Base-by-base conservation (phyloP, 208 protist species). In the Naegleria lovaniensis region DNA sequence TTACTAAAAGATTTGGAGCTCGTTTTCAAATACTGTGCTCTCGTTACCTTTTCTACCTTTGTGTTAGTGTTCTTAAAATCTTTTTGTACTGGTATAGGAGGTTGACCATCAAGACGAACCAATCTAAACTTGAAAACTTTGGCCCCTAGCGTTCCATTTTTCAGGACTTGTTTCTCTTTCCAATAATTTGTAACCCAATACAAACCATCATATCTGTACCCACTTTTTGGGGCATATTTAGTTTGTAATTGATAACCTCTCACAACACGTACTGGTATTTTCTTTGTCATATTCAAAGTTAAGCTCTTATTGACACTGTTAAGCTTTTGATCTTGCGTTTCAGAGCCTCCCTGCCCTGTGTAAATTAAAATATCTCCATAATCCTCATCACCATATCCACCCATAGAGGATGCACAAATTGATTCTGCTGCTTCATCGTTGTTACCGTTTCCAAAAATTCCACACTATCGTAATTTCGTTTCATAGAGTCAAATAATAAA, bases 101-200 rank as follows among this genome's bases (percentile, higher is more conserved):
- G 67, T 87, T 87, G 84, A 55, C 29, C 29, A 29, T 11, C 5
- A 6, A 87, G 25, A 15, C 84, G 43, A 11, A 87, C 84, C 29
- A 87, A 36, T 87, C 84, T 48, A 13, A 87, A 87, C 33, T 52
- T 87, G 33, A 55, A 55, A 2, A 87, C 40, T 19, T 25, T 48
- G 2, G 83, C 83, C 4, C 55, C 55, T 15, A 22, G 11, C 55
- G 4, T 67, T 84, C 38, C 38, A 84, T 84, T 41, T 16, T 1
- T 0, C 0, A 84, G 29, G 0, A 33, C 33, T 85, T 85, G 29
- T 0, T 29, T 40, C 25, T 85, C 83, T 48, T 25, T 48, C 83
- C 83, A 85, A 85, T 43, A 85, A n/a, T 85, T 43, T 16, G 83
- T 85, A 51, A 85, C 40, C 39, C 33, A 85, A 48, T 85, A 85